Evolutionary conservation across 2,329 filamentous ascomycete genomes (phyloP).

Genomic region (Aspergillus sp.): DNA sequence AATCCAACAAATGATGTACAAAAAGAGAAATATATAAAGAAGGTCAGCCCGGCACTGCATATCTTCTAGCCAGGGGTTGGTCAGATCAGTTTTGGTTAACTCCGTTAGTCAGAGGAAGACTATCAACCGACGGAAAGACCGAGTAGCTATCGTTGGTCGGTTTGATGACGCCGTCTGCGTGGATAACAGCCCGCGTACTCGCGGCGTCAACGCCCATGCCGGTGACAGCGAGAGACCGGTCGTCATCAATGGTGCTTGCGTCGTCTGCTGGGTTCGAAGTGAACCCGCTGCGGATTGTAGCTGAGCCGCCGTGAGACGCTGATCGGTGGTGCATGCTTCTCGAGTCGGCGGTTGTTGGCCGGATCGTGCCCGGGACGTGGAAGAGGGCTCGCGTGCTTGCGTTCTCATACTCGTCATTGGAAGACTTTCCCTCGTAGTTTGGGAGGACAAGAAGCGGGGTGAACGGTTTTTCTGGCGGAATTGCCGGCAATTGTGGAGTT

Average conservation of each 20-base stretch:
- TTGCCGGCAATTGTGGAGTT: background rate
- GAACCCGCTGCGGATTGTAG: conserved; percentile 29
- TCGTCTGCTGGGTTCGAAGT: conserved; percentile 28
- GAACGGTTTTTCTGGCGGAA: conserved; percentile 15
- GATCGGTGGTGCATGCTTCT: conserved; percentile 16
- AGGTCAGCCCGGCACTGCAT: background rate
- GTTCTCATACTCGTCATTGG: conserved; percentile 31
- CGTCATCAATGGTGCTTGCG: conserved; percentile 29
- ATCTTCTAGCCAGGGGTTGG: no score
- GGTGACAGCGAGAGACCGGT: conserved; percentile 22
- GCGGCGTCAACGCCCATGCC: conserved; percentile 23
- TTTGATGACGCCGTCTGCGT: conserved; percentile 29
- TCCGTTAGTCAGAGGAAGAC: conserved; percentile 16
- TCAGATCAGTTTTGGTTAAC: background rate
- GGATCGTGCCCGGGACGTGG: conserved; percentile 27
- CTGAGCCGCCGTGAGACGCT: conserved; percentile 26
- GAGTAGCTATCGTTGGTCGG: conserved; percentile 18
- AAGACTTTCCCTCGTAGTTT: conserved; percentile 24
- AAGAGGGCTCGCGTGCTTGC: conserved; percentile 35
- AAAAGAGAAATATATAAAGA: background rate
- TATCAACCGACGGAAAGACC: conserved; percentile 25
- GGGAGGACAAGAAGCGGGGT: conserved; percentile 31
- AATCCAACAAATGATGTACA: background rate
- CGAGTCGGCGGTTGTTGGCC: conserved; percentile 20
- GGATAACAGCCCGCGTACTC: conserved; percentile 30